Evolutionary conservation across 805 yeast species (phyloP).

Genomic region (Barnettozyma wickerhamii): DNA sequence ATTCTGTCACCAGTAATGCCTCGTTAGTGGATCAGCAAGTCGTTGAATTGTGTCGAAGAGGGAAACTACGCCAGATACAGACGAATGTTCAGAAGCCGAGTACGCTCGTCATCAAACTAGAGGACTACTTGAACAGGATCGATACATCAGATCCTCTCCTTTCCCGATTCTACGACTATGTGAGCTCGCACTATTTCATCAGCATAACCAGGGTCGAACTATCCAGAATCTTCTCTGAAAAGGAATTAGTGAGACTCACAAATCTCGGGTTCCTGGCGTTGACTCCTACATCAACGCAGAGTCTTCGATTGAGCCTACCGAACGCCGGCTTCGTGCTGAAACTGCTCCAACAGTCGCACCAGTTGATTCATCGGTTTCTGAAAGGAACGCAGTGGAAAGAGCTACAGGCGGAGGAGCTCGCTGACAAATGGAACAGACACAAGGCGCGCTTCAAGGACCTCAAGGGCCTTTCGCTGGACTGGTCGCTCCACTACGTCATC

Average conservation of each 20-base stretch:
- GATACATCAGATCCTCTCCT: constrained; percentile 1
- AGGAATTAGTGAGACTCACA: constrained; percentile 31
- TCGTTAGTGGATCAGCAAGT: constrained; percentile 47
- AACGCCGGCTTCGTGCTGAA: constrained; percentile 46
- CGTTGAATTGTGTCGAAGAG: constrained; percentile 33
- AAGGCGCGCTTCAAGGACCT: constrained; percentile 41
- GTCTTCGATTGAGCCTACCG: constrained; percentile 42
- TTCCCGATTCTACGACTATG: constrained; percentile 3
- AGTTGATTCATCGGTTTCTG: constrained; percentile 38
- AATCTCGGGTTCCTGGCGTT: constrained; percentile 40
- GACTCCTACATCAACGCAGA: constrained; percentile 35
- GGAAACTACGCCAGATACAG: constrained; percentile 29
- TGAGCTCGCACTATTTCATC: background rate
- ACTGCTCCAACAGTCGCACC: constrained; percentile 39
- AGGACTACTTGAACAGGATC: constrained; percentile 15
- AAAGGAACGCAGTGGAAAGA: constrained; percentile 38
- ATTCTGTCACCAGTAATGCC: constrained; percentile 42
- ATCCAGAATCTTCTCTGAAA: constrained; percentile 9
- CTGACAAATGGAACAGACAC: constrained; percentile 43
- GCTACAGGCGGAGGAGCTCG: constrained; percentile 36
- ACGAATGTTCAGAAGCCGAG: constrained; percentile 30
- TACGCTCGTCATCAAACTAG: constrained; percentile 32
- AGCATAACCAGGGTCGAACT: constrained; percentile 2
- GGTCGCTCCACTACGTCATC: constrained; percentile 46
- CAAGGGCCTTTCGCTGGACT: constrained; percentile 45